Base-by-base conservation (phyloP, 2,329 filamentous ascomycete species). In the Penicillium sp. region DNA sequence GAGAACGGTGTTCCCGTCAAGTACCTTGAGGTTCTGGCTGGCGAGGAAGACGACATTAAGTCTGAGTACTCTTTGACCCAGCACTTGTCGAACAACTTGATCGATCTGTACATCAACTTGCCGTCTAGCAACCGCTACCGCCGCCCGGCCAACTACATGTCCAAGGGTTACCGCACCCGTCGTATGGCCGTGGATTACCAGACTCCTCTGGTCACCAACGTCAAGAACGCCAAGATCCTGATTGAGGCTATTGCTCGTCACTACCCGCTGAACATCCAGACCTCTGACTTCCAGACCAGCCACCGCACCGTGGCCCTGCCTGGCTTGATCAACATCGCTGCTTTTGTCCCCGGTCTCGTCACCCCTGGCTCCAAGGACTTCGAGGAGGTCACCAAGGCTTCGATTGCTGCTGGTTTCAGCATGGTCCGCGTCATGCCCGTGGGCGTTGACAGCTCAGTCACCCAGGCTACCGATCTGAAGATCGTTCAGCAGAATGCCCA, bases 151-250 rank as follows among this genome's bases (percentile, higher is more conserved):
- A 99, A 91, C 80, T 99, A 97, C 77, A 95, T 99, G 88, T 95
- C 90, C 75, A 94, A 94, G 78, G 94, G 94, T 54, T 99, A 99
- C 78, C 88, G 90, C 68, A 97, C 94, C 49, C 86, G 94, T 72
- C 87, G 94, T 73, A 97, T 99, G 92, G 94, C 94, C 29, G 94
- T 99, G 34, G 94, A 97, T 75, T 90, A 97, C 77, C 93, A 97
- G 77, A 96, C 94, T 48, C 94, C 94, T 52, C 80, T 99, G 54
- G 93, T 99, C 15, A 99, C 94, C 49, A 99, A 99, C 66, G 94
- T 99, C 73, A 99, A 99, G 84, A 97, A 97, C 69, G 94, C 94
- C 53, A 99, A 97, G 82, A 90, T 99, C 53, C 78, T 99, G 45
- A 88, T 99, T 46, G 94, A 99, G 77, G 94, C 93, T 18, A 90